Evolutionary conservation across 2,329 filamentous ascomycete species (phyloP), one percentile per base, ranked within the genome.

Genomic region (Pseudogymnoascus sp.): DNA sequence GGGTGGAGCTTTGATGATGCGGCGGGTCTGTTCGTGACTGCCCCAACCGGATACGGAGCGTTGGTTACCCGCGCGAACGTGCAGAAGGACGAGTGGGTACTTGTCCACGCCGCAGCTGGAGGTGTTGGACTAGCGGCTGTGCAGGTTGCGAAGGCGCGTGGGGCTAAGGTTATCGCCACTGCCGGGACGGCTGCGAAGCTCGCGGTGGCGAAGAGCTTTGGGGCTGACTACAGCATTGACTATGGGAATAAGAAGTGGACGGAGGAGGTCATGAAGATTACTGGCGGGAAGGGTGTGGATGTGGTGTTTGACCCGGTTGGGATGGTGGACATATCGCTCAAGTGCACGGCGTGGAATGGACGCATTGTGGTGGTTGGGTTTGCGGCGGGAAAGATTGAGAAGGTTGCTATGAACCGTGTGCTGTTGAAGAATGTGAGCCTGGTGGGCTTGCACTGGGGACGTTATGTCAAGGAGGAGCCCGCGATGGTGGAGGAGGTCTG

Each of bases 231-330:
- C 74, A 84, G 84, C 2, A 75, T 97, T 64, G 86, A 93, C 75
- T 97, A 97, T 76, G 81, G 81, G 17, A 81, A 88, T 66, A 73
- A 80, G 1, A 77, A 80, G 62, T 88, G 88, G 81, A 82, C 84
- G n/a, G 79, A 80, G 1, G 75, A 86, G 65, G 91, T 97, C 59
- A 90, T 90, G 78, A 86, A 84, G 68, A 76, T 97, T 64, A 93
- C 89, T 4, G 84, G 86, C 66, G 83, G 83, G 1, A 75, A 79
- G 50, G 85, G 74, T 7, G 93, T 96, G 17, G 93, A 97, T 75
- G 91, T 97, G 61, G 93, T 97, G 21, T 97, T 91, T 77, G 93
- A 97, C 75, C 92, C 93, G 11, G 93, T 97, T 1, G 93, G 93
- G 0, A 78, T 97, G 73, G 90, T 97, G 60, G 91, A 96, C 68